phyloP scores from a whole-genome alignment of 768 basidiomycete genomes.

The Gloeopeniophorella convolvens region DNA sequence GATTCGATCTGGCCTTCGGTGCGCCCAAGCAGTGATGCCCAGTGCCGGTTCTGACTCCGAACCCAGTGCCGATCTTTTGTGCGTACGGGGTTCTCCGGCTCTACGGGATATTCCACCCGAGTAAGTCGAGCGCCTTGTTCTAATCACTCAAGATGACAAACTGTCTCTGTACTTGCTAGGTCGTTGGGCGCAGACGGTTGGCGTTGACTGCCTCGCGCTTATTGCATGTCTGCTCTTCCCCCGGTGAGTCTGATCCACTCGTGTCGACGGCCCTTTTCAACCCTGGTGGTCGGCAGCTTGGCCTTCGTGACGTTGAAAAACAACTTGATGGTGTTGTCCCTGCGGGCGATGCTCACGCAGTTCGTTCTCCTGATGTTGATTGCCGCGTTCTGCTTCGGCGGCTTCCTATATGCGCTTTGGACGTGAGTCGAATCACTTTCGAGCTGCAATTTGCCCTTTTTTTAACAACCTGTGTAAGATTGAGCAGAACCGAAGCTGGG shows the following conservation, averaged over 20 bases:
- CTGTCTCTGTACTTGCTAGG: conserved; percentile 32
- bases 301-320: conserved; percentile 87
- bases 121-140: conserved; percentile 33
- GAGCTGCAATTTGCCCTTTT: no score
- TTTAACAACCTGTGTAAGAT: no score
- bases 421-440: conserved; percentile 50
- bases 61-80: conserved; percentile 66
- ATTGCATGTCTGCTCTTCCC: conserved; percentile 91
- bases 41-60: background rate
- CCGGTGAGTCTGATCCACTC: conserved; percentile 37
- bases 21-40: conserved; percentile 19
- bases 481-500: conserved; percentile 56
- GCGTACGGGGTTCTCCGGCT: conserved; percentile 71
- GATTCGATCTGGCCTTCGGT: conserved; percentile 92
- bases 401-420: conserved; percentile 90
- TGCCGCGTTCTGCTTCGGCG: conserved; percentile 85
- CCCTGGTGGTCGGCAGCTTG: conserved; percentile 40
- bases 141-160: background rate
- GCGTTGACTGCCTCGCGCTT: conserved; percentile 78
- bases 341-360: conserved; percentile 90
- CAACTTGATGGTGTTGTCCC: conserved; percentile 71
- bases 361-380: conserved; percentile 80
- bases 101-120: conserved; percentile 66
- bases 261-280: background rate
- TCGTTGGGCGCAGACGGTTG: conserved; percentile 58